Evolutionary conservation across 2,329 filamentous ascomycete species (phyloP), one percentile per base, ranked within the genome.

Genomic region (Spiromastix sp.): DNA sequence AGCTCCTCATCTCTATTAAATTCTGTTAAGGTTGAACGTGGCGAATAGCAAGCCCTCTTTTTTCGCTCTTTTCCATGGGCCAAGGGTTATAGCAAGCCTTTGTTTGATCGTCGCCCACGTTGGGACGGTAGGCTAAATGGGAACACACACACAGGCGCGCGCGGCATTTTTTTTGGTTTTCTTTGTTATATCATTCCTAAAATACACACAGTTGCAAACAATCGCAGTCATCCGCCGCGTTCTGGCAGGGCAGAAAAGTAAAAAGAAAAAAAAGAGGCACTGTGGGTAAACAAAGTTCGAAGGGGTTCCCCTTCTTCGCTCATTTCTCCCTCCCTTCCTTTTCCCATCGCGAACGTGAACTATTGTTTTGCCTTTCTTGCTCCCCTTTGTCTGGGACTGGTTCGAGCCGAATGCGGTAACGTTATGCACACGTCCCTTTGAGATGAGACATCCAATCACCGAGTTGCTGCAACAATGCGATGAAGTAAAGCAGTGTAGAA

Each of bases 341-440:
- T 34, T 38, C 31, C 30, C 15, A 27, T n/a, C 21, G 7, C 21
- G 7, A 7, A 7, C 30, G 21, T 20, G 19, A 43, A 38, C 43
- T 42, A 48, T 48, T 47, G 47, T 47, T 46, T 52, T 44, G 46
- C 40, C 53, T 50, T n/a, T n/a, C n/a, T n/a, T n/a, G n/a, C n/a
- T n/a, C n/a, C n/a, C 39, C 54, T 57, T 59, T 58, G 51, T 56
- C 49, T 47, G 36, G 28, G n/a, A 11, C n/a, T 38, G 32, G 37
- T 36, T 35, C 45, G 44, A 20, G 17, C 39, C 42, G 46, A 47
- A 54, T 45, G 49, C 55, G 55, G 55, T 44, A 45, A 45, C n/a
- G n/a, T n/a, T 32, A 47, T 51, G 45, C 45, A 44, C 32, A 34
- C 16, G 21, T 41, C 40, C n/a, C 37, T 43, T 47, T 43, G 32